A percentile compares a stretch with the other conserved stretches of the same genome.
phyloP scores from a whole-genome alignment of 176 grass and related monocot genomes.

The Thinopyrum elongatum region DNA sequence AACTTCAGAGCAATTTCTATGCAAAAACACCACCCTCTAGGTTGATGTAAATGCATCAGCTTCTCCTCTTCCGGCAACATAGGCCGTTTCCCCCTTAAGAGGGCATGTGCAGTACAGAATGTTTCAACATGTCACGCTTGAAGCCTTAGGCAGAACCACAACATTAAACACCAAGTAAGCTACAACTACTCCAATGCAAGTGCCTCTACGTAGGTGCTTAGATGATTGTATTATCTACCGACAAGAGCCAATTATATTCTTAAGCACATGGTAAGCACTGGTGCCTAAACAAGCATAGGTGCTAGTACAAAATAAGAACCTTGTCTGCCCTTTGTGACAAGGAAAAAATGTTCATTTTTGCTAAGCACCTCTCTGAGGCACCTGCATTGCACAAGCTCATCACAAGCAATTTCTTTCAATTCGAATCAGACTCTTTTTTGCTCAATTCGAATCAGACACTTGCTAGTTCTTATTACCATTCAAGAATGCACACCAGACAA shows the following conservation, averaged over 20 bases:
- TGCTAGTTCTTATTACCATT: neutral
- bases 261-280: neutral
- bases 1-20: neutral
- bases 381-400: neutral
- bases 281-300: neutral
- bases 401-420: neutral
- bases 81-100: neutral
- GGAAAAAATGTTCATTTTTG: neutral
- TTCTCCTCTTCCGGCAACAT: constrained; percentile 4
- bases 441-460: neutral
- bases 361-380: neutral
- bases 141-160: neutral
- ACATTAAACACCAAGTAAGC: neutral
- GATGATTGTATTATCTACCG: neutral
- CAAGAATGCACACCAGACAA: neutral
- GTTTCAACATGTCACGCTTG: neutral
- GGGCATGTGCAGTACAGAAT: neutral
- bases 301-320: neutral
- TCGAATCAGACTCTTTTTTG: neutral
- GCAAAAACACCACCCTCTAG: constrained; percentile 4
- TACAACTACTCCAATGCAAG: neutral
- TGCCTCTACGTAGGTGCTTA: neutral
- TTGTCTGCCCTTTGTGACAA: neutral
- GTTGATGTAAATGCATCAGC: neutral
- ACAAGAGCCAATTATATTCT: neutral